A percentile compares a stretch with the other conserved stretches of the same genome.
These are phyloP conservation scores for Raphanus sativus DNA, from an alignment of 345 rosid genomes.

Conservation along the genomic window DNA sequence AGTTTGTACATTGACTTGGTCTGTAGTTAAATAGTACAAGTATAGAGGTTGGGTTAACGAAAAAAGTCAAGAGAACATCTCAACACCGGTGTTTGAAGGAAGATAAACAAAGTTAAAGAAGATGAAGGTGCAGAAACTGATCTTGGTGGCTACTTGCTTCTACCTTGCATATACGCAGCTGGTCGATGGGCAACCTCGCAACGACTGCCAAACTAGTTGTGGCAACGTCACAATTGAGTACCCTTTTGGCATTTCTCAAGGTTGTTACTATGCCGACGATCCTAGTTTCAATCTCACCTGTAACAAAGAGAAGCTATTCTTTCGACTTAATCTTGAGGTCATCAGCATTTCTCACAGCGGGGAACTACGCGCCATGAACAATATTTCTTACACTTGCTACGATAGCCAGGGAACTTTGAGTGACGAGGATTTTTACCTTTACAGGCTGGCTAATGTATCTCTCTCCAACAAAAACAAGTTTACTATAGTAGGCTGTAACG, in stretches of 20 bases:
- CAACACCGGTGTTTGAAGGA: neutral
- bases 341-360: neutral
- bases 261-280: constrained; percentile 30
- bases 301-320: neutral
- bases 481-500: constrained; percentile 39
- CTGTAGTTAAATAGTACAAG: neutral
- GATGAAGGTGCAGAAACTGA: neutral
- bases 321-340: neutral
- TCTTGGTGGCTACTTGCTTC: constrained; percentile 10
- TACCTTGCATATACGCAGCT: neutral
- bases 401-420: neutral
- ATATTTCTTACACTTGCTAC: neutral
- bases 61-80: neutral
- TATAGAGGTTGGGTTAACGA: neutral
- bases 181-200: constrained; percentile 6
- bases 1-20: neutral
- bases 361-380: neutral
- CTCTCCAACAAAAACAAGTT: constrained; percentile 30
- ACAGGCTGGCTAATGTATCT: neutral
- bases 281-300: constrained; percentile 24
- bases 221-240: constrained; percentile 36
- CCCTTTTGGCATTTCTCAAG: constrained; percentile 41
- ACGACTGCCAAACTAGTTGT: constrained; percentile 25
- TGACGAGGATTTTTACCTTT: neutral
- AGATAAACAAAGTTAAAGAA: neutral